Evolutionary conservation across 805 yeast species (phyloP), one percentile per base, ranked within the genome.

Genomic region (Yamadazyma takamatsuzukensis): DNA sequence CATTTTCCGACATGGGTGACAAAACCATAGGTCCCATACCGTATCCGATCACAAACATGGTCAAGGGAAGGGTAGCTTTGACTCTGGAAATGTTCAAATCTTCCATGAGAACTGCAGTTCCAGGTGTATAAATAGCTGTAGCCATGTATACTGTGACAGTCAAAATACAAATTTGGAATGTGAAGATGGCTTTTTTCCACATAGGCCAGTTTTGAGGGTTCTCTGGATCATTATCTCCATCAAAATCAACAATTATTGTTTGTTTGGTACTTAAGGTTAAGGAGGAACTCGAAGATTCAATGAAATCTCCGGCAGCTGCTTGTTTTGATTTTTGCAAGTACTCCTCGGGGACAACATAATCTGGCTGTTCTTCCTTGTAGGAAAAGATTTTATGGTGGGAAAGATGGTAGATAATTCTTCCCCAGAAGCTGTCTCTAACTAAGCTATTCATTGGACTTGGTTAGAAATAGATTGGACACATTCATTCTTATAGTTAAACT

Each of bases 11-110:
- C 42, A 78, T 45, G 4, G 84, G 83, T 0, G 81, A 71, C 30
- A 76, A 71, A 1, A 78, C 40, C 64, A 78, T 61, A 1, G 83
- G 83, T 1, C 83, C 83, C 15, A 76, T 33, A 32, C 79, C 83
- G 45, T 78, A 78, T 10, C 83, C 85, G 17, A 77, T 46, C 7
- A 78, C 78, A 41, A 72, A 79, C 32, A 76, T 40, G 0, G 80
- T 59, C 43, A 79, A 59, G 4, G 79, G 78, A 24, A 79, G 55
- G 1, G 70, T 58, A 0, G 78, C 77, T 6, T 64, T 63, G 6
- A 64, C 68, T 23, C 53, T 54, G 10, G 70, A 56, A 7, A 72
- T 63, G 11, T 54, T 41, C 44, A 76, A 72, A 27, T 75, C 70
- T 21, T 53, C 53, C 54, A 60, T 64, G 16, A 79, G 51, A 12